Evolutionary conservation across 257 asterid species (phyloP).

Genomic region (Buddleja alternifolia): DNA sequence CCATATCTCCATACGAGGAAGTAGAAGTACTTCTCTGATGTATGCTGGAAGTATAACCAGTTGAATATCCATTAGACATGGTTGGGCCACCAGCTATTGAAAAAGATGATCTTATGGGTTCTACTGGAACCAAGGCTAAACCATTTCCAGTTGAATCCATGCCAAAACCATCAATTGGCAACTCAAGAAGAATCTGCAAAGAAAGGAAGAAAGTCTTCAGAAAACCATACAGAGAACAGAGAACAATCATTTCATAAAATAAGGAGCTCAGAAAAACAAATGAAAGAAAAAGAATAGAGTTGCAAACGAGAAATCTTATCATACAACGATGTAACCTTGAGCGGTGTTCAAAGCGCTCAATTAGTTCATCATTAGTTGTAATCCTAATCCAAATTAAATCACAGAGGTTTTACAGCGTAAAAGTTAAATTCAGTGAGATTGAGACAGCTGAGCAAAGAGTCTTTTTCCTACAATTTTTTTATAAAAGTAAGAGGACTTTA

Average conservation of each 20-base stretch:
- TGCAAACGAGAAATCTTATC: background rate
- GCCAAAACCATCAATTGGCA: conserved; percentile 56
- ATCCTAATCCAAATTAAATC: too few species aligned
- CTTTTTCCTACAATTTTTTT: too few species aligned
- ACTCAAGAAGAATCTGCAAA: conserved; percentile 86
- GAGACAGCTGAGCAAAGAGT: too few species aligned
- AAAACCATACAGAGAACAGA: background rate
- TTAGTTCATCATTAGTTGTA: too few species aligned
- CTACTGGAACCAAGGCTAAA: conserved; percentile 81
- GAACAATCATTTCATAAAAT: background rate
- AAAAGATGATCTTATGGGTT: conserved; percentile 70
- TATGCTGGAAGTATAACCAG: conserved; percentile 51
- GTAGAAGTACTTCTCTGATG: conserved; percentile 55
- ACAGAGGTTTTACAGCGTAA: too few species aligned
- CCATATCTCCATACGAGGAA: conserved; percentile 55
- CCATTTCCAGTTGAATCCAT: conserved; percentile 86
- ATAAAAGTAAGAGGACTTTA: too few species aligned
- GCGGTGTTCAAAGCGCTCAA: background rate
- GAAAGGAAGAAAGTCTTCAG: conserved; percentile 20
- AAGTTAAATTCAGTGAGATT: too few species aligned
- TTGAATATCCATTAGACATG: conserved; percentile 75
- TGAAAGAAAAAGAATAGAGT: background rate
- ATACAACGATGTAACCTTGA: conserved; percentile 1
- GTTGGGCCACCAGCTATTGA: conserved; percentile 95
- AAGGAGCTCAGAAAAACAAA: background rate